phyloP scores from a whole-genome alignment of 108 stramenopile genomes.

The Skeletonema marinoi region DNA sequence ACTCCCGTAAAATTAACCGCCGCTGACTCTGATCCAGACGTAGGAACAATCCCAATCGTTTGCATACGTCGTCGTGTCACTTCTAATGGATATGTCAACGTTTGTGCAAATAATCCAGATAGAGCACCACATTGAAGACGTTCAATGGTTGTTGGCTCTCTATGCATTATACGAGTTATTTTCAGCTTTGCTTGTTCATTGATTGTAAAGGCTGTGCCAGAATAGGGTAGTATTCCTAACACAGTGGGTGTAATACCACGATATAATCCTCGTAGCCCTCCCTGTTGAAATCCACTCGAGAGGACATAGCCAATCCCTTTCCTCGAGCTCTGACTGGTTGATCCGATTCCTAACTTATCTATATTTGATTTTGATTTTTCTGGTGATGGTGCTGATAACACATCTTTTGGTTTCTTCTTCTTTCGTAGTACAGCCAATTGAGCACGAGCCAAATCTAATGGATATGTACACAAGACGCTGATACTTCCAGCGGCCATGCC shows the following conservation, averaged over 20 bases:
- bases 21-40: constrained; percentile 73
- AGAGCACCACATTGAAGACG: constrained; percentile 88
- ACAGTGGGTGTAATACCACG: constrained; percentile 93
- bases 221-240: constrained; percentile 95
- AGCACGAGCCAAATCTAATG: constrained; percentile 94
- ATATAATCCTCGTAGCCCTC: constrained; percentile 70
- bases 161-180: constrained; percentile 61
- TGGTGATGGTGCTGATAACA: constrained; percentile 11
- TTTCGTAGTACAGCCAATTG: constrained; percentile 89
- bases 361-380: not conserved
- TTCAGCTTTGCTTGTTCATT: constrained; percentile 91
- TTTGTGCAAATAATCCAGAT: constrained; percentile 91
- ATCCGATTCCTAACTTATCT: constrained; percentile 3
- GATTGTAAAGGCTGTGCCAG: constrained; percentile 92
- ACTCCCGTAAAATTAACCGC: constrained; percentile 54
- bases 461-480: constrained; percentile 91
- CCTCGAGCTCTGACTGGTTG: not conserved
- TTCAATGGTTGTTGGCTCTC: constrained; percentile 87
- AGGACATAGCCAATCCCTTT: constrained; percentile 32
- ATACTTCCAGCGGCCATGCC: constrained; percentile 91
- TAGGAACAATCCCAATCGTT: constrained; percentile 87
- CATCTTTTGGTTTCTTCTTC: constrained; percentile 32
- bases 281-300: constrained; percentile 9
- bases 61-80: constrained; percentile 96
- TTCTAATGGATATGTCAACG: constrained; percentile 93